Base-by-base conservation (phyloP, 139 green algal species). In the Ettlia oleoabundans region DNA sequence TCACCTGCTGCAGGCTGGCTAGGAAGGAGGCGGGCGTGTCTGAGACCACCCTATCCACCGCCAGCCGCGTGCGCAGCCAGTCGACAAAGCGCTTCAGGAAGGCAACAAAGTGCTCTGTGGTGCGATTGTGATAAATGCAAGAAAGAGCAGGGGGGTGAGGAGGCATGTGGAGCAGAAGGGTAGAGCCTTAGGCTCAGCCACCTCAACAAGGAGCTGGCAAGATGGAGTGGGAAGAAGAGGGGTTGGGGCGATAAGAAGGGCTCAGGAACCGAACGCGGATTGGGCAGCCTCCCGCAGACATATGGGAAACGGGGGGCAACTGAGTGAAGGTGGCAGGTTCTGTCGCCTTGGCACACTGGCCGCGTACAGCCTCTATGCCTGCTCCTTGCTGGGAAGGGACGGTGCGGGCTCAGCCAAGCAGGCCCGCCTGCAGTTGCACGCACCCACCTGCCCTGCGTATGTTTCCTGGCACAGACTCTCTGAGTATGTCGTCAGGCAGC, bases 61-160 rank as follows among this genome's bases (percentile, higher is more conserved):
- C 65, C 81, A 98, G 82, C 28, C 93, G 88, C 37, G 76, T 69
- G 38, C 88, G 86, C 80, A 99, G 84, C 89, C 97, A 95, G 47
- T 91, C 83, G 70, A 99, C 80, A 68, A 99, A 95, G 51, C 97
- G 95, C 33, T 91, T 74, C 91, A 99, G 84, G 87, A 99, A 99
- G 19, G 91, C 89, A n/a, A 99, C 76, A 86, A 99, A 99, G 87
- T 99, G 97, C 90, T 99, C 97, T 22, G 96, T 51, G 32, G 42
- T n/a, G n/a, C n/a, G n/a, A n/a, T n/a, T n/a, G n/a, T n/a, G n/a
- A n/a, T n/a, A n/a, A n/a, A n/a, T n/a, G n/a, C n/a, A n/a, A 41
- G 75, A 22, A 13, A 41, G 75, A 22, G 41, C 28, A 71, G 32
- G 62, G 4, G 30, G n/a, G 24, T 21, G 26, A 38, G 4, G 26